Percentiles rank a stretch among this genome's conserved stretches.
phyloP scores from a whole-genome alignment of 768 basidiomycete genomes.

The Boletus sensibilis region DNA sequence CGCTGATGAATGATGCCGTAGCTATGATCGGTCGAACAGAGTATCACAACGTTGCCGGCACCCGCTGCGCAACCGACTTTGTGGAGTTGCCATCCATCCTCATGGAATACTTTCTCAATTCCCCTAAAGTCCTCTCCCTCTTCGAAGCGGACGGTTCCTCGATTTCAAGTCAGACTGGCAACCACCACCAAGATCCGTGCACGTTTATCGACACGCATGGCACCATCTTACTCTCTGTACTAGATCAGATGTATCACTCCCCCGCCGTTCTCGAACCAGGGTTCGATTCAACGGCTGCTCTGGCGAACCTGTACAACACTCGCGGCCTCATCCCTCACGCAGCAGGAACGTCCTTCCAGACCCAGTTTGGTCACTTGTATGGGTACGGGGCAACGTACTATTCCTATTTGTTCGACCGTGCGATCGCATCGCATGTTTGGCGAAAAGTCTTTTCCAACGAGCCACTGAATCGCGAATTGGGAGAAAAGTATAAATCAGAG shows the following conservation, averaged over 20 bases:
- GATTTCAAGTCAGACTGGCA: slow-evolving; percentile 47
- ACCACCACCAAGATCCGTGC: slow-evolving; percentile 74
- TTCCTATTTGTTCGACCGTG: slow-evolving; percentile 94
- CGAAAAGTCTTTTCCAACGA: slow-evolving; percentile 63
- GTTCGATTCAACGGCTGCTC: slow-evolving; percentile 73
- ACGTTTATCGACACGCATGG: slow-evolving; percentile 85
- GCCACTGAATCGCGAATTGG: slow-evolving; percentile 68
- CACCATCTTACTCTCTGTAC: slow-evolving; percentile 82
- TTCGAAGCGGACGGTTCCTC: slow-evolving; percentile 58
- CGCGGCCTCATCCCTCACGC: slow-evolving; percentile 84
- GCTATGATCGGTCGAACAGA: slow-evolving; percentile 98
- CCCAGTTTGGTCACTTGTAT: slow-evolving; percentile 92
- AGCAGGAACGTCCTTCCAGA: slow-evolving; percentile 86
- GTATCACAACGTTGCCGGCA: slow-evolving; percentile 97
- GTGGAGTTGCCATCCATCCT: slow-evolving; percentile 97
- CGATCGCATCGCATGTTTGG: slow-evolving; percentile 94
- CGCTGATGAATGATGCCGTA: slow-evolving; percentile 32
- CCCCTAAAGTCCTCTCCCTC: slow-evolving; percentile 77
- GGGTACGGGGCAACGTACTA: slow-evolving; percentile 99
- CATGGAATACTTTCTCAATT: slow-evolving; percentile 96
- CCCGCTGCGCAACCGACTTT: slow-evolving; percentile 96
- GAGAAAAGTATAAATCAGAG: slow-evolving; percentile 78
- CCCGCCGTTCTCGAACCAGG: slow-evolving; percentile 46
- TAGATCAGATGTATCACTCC: slow-evolving; percentile 93
- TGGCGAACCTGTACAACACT: slow-evolving; percentile 59